These are phyloP conservation scores for Lumnitzera racemosa DNA, from an alignment of 345 rosid genomes.

Conservation along the genomic window DNA sequence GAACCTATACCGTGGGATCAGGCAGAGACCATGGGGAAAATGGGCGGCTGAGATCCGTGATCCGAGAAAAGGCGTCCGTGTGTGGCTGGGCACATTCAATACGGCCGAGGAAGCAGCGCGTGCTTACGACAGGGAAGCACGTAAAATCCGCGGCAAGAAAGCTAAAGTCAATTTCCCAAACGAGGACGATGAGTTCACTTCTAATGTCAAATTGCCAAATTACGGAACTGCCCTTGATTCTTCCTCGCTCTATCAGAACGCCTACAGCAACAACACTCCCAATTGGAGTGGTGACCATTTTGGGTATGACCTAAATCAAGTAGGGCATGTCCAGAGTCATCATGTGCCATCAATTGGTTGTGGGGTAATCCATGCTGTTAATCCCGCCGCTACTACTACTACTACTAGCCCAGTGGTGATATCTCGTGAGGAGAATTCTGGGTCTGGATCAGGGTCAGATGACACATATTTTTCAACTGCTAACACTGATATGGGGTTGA, in stretches of 20 bases:
- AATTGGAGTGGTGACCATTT: conserved; percentile 11
- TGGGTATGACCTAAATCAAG: conserved; percentile 29
- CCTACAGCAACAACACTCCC: background rate
- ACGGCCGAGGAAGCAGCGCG: conserved; percentile 91
- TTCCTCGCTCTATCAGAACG: background rate
- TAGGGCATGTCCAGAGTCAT: conserved; percentile 1
- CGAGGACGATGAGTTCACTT: conserved; percentile 24
- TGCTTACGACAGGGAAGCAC: conserved; percentile 85
- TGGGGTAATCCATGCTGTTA: background rate
- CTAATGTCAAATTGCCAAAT: background rate
- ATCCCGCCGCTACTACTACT: no score
- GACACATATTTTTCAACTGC: background rate
- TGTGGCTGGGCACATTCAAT: conserved; percentile 92
- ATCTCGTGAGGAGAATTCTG: conserved; percentile 23
- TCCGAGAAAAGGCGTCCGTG: conserved; percentile 85
- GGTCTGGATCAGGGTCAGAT: conserved; percentile 16
- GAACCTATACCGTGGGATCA: conserved; percentile 77
- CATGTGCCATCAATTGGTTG: background rate
- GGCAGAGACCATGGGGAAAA: conserved; percentile 97
- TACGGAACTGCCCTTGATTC: conserved; percentile 2
- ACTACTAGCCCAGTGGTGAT: conserved; percentile 8
- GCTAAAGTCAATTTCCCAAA: conserved; percentile 88
- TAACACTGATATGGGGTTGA: no score
- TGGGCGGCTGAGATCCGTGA: conserved; percentile 98
- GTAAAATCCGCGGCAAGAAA: conserved; percentile 73